phyloP scores from a whole-genome alignment of 345 rosid species.

The Dipteronia dyeriana region DNA sequence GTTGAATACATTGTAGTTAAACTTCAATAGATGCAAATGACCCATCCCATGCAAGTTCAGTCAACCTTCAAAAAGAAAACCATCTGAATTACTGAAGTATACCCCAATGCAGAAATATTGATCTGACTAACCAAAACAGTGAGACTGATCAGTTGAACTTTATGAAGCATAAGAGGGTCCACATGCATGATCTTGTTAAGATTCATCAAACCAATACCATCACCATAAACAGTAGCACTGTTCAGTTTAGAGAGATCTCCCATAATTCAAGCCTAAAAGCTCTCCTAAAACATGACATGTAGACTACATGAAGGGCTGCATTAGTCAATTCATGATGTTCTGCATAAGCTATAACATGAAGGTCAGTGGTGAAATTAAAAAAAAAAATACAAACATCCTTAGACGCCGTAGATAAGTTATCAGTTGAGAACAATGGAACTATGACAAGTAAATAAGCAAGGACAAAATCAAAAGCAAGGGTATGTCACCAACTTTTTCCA shows the following conservation, averaged over 20 bases:
- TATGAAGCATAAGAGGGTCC: not conserved
- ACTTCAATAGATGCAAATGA: conserved; percentile 71
- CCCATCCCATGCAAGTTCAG: conserved; percentile 96
- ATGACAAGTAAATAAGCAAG: not conserved
- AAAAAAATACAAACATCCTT: not conserved
- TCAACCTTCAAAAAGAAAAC: conserved; percentile 57
- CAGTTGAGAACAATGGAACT: not conserved
- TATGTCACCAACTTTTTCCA: not conserved
- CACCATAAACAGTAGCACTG: not conserved
- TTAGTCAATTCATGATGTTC: not conserved
- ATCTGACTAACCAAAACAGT: not conserved
- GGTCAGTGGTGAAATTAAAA: not conserved
- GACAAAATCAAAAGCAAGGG: not conserved
- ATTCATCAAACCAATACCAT: not conserved
- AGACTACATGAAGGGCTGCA: too few species aligned
- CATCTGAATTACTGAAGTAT: conserved; percentile 8
- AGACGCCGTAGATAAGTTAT: not conserved
- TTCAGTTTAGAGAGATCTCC: not conserved
- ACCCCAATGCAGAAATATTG: not conserved
- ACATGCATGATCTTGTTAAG: not conserved
- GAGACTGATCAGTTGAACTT: not conserved
- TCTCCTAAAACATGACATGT: not conserved
- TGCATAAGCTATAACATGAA: not conserved
- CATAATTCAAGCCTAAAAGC: not conserved
- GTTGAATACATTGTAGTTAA: conserved; percentile 25